These are phyloP conservation scores for Talaromyces funiculosus DNA, from an alignment of 2,329 filamentous ascomycete genomes.

Conservation along the genomic window DNA sequence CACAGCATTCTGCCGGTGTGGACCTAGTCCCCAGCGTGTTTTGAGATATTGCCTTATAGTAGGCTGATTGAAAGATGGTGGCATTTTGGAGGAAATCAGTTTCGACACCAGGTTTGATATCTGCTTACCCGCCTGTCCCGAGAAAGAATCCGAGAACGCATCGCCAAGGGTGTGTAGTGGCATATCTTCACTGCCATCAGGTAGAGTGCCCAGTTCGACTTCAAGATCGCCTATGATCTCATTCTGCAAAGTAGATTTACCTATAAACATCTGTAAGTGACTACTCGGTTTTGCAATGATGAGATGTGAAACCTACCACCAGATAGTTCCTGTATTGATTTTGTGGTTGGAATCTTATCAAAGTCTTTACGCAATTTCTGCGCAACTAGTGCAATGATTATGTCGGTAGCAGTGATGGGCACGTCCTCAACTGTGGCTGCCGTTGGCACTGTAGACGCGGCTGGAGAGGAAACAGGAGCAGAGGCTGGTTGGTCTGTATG, in stretches of 20 bases:
- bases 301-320: constrained; percentile 18
- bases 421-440: background rate
- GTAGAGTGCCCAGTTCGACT: constrained; percentile 37
- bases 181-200: constrained; percentile 38
- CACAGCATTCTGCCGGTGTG: constrained; percentile 84
- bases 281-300: background rate
- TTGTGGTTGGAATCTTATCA: constrained; percentile 21
- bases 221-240: constrained; percentile 41
- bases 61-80: constrained; percentile 98
- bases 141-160: constrained; percentile 56
- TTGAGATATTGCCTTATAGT: constrained; percentile 90
- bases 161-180: constrained; percentile 28
- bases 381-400: constrained; percentile 33
- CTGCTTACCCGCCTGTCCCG: constrained; percentile 95
- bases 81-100: constrained; percentile 98
- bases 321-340: constrained; percentile 31
- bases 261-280: constrained; percentile 17
- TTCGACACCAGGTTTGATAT: constrained; percentile 87
- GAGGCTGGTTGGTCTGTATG: too few species aligned
- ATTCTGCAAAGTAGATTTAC: constrained; percentile 42
- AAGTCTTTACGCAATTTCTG: constrained; percentile 25
- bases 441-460: too few species aligned
- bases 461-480: too few species aligned
- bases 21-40: constrained; percentile 80
- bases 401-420: constrained; percentile 25